Evolutionary conservation across 2,329 filamentous ascomycete species (phyloP), one percentile per base, ranked within the genome.

Genomic region (Diplodia sapinea): DNA sequence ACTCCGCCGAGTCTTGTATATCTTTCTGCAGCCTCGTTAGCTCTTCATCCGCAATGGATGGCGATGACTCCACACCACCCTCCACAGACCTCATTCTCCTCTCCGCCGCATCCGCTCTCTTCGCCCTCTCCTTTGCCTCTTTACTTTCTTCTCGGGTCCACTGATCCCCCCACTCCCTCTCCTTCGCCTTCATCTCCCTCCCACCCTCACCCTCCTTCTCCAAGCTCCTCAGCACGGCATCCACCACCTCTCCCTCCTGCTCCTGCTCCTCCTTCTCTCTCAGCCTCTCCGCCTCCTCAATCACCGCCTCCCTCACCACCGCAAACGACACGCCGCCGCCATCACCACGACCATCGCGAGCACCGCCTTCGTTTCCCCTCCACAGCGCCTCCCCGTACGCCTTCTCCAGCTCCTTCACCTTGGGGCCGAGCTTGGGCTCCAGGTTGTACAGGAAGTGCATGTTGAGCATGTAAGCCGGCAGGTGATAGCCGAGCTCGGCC

Each of bases 271-370:
- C 4, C 57, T 38, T 36, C 40, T 31, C 15, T 15, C 43, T 50
- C 43, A 62, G 26, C 43, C 57, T 49, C 43, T 23, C 33, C 29
- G 50, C 47, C 59, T 51, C 59, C 47, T 12, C 59, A 17, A 52
- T 17, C n/a, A 63, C 23, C n/a, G 11, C 31, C 47, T 38, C 59
- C 43, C 47, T 38, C 47, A 63, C 4, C 11, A 38, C 29, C 43
- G 15, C 59, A 29, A 63, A 63, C 47, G 13, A 23, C 47, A 63
- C 29, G 3, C 43, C 47, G 2, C 33, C 52, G n/a, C n/a, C 15
- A 5, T 3, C n/a, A n/a, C n/a, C n/a, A n/a, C n/a, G n/a, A n/a
- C n/a, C 23, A 8, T 6, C 23, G 20, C 12, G 23, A 26, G 23
- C 20, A 8, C n/a, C 49, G 13, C 20, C 13, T 9, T 52, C 50